These are phyloP conservation scores for Ogataea pini DNA, from an alignment of 805 yeast species.

Conservation along the genomic window DNA sequence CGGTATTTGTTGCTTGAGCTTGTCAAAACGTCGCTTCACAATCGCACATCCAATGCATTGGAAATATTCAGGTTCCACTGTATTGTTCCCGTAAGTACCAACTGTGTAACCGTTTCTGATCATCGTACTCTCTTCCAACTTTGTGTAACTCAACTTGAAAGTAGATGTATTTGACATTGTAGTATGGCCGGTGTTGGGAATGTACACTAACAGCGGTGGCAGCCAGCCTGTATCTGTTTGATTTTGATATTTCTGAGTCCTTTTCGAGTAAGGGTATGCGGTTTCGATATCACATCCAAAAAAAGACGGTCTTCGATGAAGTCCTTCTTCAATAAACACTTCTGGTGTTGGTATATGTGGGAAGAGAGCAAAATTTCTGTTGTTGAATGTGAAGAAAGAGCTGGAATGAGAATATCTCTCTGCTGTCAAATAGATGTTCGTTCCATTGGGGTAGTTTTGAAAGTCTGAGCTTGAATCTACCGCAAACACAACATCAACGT, in stretches of 20 bases:
- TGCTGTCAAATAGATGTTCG: conserved; percentile 44
- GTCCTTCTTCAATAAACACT: conserved; percentile 23
- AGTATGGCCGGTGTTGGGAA: conserved; percentile 45
- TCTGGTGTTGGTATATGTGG: conserved; percentile 40
- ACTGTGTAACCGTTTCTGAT: conserved; percentile 53
- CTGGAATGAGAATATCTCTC: conserved; percentile 28
- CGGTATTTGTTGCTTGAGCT: conserved; percentile 28
- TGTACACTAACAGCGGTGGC: conserved; percentile 58
- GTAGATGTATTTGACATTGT: conserved; percentile 58
- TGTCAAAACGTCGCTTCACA: conserved; percentile 52
- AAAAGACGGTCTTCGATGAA: conserved; percentile 37
- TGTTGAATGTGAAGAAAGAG: conserved; percentile 7
- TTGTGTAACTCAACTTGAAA: conserved; percentile 52
- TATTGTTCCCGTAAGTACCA: conserved; percentile 47
- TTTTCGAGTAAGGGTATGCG: conserved; percentile 31
- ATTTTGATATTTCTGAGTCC: conserved; percentile 7
- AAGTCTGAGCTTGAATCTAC: conserved; percentile 52
- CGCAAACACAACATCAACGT: conserved; percentile 42
- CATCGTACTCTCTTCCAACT: conserved; percentile 45
- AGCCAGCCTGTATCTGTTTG: conserved; percentile 23
- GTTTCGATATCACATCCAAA: conserved; percentile 43
- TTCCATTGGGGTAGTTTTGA: conserved; percentile 61
- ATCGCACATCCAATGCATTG: conserved; percentile 60
- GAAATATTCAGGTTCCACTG: conserved; percentile 37
- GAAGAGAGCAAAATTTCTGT: conserved; percentile 29